Base-by-base conservation (phyloP, 2,329 filamentous ascomycete species). In the Thielaviopsis punctulata region DNA sequence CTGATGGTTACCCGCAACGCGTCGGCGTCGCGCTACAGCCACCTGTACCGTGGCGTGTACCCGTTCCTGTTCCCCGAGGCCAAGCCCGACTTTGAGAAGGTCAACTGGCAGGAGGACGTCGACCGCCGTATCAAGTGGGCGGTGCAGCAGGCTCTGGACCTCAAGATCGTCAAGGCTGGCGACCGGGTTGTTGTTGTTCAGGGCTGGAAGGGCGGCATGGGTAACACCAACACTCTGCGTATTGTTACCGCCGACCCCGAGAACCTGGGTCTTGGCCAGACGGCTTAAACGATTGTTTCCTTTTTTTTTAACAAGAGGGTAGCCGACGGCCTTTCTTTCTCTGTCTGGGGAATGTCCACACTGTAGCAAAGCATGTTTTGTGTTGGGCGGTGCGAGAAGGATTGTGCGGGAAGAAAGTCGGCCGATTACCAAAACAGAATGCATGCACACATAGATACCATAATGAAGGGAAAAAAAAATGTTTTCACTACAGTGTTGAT, bases 71-170 rank as follows among this genome's bases (percentile, higher is more conserved):
- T 95, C 77, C 79, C 83, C 51, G 85, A 95, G 73, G 70, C 73
- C 62, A 96, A 96, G 81, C 92, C 92, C 61, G 87, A 98, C 73
- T 98, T 96, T 71, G 78, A 76, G 66, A 79, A 84, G 69, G 79
- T 84, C 63, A 89, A 93, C 71, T 98, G 92, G 92, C 92, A 98
- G 73, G 88, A 96, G 75, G 90, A 98, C 69, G 92, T 98, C 61
- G 92, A 98, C 72, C 80, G 82, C 66, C 87, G 92, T 65, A 86
- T 98, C 69, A 95, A 90, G 77, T 98, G 90, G 89, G 92, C 86
- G 66, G 86, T 98, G 66, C 73, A 77, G 65, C 80, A 88, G 65
- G 92, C 87, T 61, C 79, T 95, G 63, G 80, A 84, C 69, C 84
- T 98, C 57, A 80, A 80, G 60, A 77, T 89, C 48, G 72, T 93